These are phyloP conservation scores for Aspergillus fumigatus DNA, from an alignment of 2,329 filamentous ascomycete species.

Conservation along the genomic window DNA sequence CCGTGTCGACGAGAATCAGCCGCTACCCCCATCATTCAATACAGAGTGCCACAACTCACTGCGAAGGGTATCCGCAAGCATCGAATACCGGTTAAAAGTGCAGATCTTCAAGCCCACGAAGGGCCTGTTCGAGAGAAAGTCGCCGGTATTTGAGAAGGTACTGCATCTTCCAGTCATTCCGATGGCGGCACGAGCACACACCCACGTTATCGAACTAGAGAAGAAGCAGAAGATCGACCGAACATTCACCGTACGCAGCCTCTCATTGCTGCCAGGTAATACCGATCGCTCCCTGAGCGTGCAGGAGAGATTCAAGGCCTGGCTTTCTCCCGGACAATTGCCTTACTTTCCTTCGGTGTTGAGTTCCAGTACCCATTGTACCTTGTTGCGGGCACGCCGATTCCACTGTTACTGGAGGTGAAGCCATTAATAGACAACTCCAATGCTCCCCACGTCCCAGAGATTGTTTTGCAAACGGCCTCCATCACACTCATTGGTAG, in stretches of 20 bases:
- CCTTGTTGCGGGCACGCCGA: conserved; percentile 4
- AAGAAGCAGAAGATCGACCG: conserved; percentile 3
- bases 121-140: conserved; percentile 1
- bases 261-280: conserved; percentile 10
- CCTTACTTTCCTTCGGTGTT: conserved; percentile 11
- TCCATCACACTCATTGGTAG: conserved; percentile 4
- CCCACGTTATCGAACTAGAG: neutral
- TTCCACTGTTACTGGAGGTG: conserved; percentile 4
- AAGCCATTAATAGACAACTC: conserved; percentile 5
- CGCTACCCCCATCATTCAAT: conserved; percentile 10
- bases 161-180: conserved; percentile 4
- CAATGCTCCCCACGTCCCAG: neutral
- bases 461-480: conserved; percentile 2
- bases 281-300: conserved; percentile 4
- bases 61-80: conserved; percentile 4
- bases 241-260: conserved; percentile 6
- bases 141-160: conserved; percentile 1
- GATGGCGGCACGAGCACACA: neutral
- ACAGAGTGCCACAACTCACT: neutral
- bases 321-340: conserved; percentile 10
- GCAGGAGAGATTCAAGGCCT: conserved; percentile 9
- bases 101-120: conserved; percentile 6
- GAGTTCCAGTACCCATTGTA: conserved; percentile 7
- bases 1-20: conserved; percentile 8
- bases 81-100: conserved; percentile 9